Base-by-base conservation (phyloP, 306 rosid species). In the Oxytropis ochrocephala region DNA sequence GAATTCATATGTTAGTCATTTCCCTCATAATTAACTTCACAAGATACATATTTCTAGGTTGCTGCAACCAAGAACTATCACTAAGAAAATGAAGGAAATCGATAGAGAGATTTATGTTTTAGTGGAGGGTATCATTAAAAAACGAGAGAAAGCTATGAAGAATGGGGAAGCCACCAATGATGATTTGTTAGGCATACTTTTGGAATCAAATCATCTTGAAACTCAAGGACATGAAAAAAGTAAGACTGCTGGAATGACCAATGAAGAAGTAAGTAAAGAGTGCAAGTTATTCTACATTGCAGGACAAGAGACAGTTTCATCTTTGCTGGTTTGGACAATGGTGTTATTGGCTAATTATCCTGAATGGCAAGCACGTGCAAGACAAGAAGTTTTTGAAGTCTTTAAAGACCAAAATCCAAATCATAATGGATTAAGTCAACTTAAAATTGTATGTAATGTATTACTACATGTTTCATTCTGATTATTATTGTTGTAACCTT, bases 311-410 rank as follows among this genome's bases (percentile, higher is more conserved):
- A 63, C 69, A 4, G 44, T 21, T 27, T 43, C 69, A 7, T 7
- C 4, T 43, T 12, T 24, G 13, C n/a, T 63, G 8, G 69, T 43
- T 63, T 63, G 69, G 69, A 63, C 53, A 43, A 47, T 32, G 18
- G 17, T 65, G 32, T 65, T 66, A 17, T 32, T 66, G 24, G 57
- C 44, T 8, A 33, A 58, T 47, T 33, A 48, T 35, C 72, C 72
- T 33, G 33, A 66, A 32, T 66, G 72, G 72, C 72, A 66, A 33
- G 35, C 7, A 6, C 72, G 33, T 11, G 72, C 72, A 49, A 66
- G 72, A 21, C 7, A 49, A 2, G 72, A 66, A 49, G 35, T 66
- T 13, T 66, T 48, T 16, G 30, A 66, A 66, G 47, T 66, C 2
- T 66, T 66, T 48, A 58, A 46, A 4, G 29, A 33, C 72, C 11